Base-by-base conservation (phyloP, 768 basidiomycete genomes). In the Sistotremastrum suecicum region DNA sequence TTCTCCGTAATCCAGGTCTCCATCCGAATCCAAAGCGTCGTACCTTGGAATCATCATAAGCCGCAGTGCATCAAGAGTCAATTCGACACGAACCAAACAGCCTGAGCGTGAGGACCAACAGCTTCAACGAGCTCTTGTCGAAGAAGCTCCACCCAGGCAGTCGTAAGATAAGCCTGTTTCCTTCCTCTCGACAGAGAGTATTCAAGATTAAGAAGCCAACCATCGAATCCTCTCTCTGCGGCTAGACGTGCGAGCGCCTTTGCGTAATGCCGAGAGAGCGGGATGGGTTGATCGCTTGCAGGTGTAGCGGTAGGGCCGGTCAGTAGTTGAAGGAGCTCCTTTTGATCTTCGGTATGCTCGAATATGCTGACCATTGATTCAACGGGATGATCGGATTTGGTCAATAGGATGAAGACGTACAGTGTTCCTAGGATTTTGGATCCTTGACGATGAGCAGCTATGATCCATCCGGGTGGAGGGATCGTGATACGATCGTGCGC, bases 151-250 rank as follows among this genome's bases (percentile, higher is more conserved):
- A 84, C 76, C 86, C 86, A 89, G 1, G 70, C 73, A 1, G 76
- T 65, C 7, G 88, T 62, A 1, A 72, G 72, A 7, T 70, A 66
- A 0, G 80, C 75, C 49, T 86, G 81, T 44, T 77, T 71, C 3
- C 64, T 50, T 0, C 71, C 66, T 32, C 72, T 70, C 10, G 52
- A 57, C 3, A 83, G 61, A 3, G 65, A 61, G 36, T 64, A 74
- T 55, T 89, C 87, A 39, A 89, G 72, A 55, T 90, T 89, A 34
- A 90, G 69, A 11, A 90, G 65, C 55, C 84, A 90, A 0, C 87
- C 87, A 51, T 89, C 87, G 47, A 89, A 88, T 0, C 85, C 83
- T 5, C 83, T 72, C 52, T 84, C 75, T 33, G 64, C 54, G 2
- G 86, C 86, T 1, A 89, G 65, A 30, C 78, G 69, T 0, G 86